Evolutionary conservation across 768 basidiomycete species (phyloP), one percentile per base, ranked within the genome.

Genomic region (Lactarius hatsudake): DNA sequence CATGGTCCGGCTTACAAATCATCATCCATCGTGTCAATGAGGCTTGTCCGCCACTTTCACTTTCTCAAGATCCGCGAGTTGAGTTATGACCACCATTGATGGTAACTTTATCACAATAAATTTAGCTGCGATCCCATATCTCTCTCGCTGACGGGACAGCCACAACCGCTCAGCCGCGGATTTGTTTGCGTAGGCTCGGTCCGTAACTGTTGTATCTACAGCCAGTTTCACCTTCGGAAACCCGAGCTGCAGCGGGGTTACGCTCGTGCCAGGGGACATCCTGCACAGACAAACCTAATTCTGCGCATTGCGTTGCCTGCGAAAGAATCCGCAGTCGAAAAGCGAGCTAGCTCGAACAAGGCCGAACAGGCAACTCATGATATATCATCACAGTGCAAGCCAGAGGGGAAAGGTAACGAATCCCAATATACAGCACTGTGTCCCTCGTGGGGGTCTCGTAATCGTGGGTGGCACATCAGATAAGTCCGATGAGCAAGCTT

Each of bases 371-470:
- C 36, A 63, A 66, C 18, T 55, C 18, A 38, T 56, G 54, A 55
- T 57, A 57, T 60, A 38, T n/a, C n/a, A n/a, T n/a, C 51, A 59
- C 42, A 45, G 53, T 40, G 34, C 45, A 43, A 58, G 65, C 38
- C 34, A 13, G 56, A 51, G 26, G 51, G 42, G 3, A 36, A 43
- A 38, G 55, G 34, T 32, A 17, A 60, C 42, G 32, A 17, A 20
- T 62, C 58, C 51, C 45, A 13, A 60, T 53, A 67, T 60, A 67
- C 53, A 64, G 53, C 53, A 60, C 28, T 56, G 28, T 58, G 26
- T 55, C 59, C 34, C 61, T 62, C 61, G 54, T 58, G 9, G 43
- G 43, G 42, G 59, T 32, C 60, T 62, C 65, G 32, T 62, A 58
- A 67, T 23, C 42, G 43, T 45, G 66, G 61, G 51, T 28, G 34